Conservation (phyloP, 805 yeast genomes). For the Sungouiozyma ichnusensis region DNA sequence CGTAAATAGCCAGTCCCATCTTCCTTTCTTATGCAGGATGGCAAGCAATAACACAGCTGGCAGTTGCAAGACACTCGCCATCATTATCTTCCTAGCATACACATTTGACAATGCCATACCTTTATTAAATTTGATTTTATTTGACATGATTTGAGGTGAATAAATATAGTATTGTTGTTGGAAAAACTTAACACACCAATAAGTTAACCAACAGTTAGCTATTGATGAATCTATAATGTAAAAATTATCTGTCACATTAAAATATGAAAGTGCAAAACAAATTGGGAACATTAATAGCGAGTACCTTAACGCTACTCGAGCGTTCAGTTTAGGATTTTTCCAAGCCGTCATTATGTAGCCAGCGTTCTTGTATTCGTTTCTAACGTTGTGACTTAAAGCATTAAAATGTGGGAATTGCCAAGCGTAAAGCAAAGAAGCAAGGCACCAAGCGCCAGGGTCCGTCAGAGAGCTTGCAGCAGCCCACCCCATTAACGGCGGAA, state of each 20-base stretch:
- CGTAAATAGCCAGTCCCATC: constrained; percentile 69
- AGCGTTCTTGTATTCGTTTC: constrained; percentile 79
- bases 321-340: constrained; percentile 83
- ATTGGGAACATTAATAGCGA: constrained; percentile 90
- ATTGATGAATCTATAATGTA: constrained; percentile 75
- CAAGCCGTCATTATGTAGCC: constrained; percentile 98
- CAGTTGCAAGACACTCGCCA: constrained; percentile 91
- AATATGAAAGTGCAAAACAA: constrained; percentile 73
- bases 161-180: constrained; percentile 61
- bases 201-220: constrained; percentile 78
- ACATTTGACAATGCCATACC: constrained; percentile 50
- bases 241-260: constrained; percentile 68
- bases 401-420: constrained; percentile 99
- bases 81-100: constrained; percentile 76
- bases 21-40: constrained; percentile 89
- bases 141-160: constrained; percentile 28
- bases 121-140: constrained; percentile 32
- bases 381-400: constrained; percentile 77
- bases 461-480: constrained; percentile 73
- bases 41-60: constrained; percentile 86
- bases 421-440: constrained; percentile 81
- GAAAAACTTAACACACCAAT: constrained; percentile 77
- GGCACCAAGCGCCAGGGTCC: constrained; percentile 92
- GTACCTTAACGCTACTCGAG: constrained; percentile 85
- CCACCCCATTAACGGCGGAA: constrained; percentile 99